Conservation (phyloP, 2,329 filamentous ascomycete species). For the Colletotrichum cuscutae region DNA sequence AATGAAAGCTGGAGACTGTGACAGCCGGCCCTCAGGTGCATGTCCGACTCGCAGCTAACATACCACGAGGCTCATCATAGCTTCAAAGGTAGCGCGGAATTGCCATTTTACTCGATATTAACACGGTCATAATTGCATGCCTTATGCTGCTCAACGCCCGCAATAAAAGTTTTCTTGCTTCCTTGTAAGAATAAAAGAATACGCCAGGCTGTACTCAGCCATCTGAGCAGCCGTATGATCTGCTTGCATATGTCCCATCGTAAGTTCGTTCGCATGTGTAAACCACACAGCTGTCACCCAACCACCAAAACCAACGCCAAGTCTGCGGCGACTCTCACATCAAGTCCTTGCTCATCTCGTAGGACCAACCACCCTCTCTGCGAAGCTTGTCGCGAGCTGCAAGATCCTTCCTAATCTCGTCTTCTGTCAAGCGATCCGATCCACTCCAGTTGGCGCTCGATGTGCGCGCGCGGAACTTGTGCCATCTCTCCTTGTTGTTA, state of each 20-base stretch:
- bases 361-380: slow-evolving; percentile 87
- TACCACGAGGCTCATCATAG: neutral
- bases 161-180: slow-evolving; percentile 7
- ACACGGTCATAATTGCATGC: slow-evolving; percentile 20
- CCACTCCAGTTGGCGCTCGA: slow-evolving; percentile 95
- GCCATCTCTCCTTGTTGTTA: slow-evolving; percentile 83
- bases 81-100: neutral
- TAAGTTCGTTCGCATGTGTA: slow-evolving; percentile 32
- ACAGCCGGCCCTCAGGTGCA: too few species aligned
- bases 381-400: slow-evolving; percentile 83
- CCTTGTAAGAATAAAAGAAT: slow-evolving; percentile 17
- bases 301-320: slow-evolving; percentile 26
- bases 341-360: slow-evolving; percentile 65
- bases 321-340: slow-evolving; percentile 41
- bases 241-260: slow-evolving; percentile 24
- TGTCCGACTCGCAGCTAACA: neutral
- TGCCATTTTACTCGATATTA: slow-evolving; percentile 24
- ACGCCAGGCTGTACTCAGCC: slow-evolving; percentile 9
- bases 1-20: neutral
- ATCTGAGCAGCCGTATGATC: slow-evolving; percentile 1
- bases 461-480: slow-evolving; percentile 89
- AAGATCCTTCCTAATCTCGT: slow-evolving; percentile 84
- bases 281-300: slow-evolving; percentile 30
- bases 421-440: slow-evolving; percentile 83
- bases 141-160: slow-evolving; percentile 30